These are phyloP conservation scores for Austroboletus festivus DNA, from an alignment of 768 basidiomycete genomes.

Conservation along the genomic window DNA sequence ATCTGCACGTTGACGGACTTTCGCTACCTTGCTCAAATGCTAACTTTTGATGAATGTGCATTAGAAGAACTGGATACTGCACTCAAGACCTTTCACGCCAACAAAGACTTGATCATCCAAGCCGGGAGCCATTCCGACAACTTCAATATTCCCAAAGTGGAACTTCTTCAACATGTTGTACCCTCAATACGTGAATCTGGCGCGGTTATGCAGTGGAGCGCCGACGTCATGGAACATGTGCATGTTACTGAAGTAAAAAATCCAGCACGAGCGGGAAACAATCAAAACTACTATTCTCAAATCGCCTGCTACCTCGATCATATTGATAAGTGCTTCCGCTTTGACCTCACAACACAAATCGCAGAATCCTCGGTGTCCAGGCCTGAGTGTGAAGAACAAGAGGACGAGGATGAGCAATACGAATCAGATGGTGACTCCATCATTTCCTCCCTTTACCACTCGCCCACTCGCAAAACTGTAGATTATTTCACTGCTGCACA, in stretches of 20 bases:
- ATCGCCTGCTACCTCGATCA: not conserved
- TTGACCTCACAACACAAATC: too few relatives aligned
- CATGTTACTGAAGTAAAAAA: not conserved
- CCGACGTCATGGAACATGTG: not conserved
- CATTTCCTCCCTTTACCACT: too few relatives aligned
- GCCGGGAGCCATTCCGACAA: not conserved
- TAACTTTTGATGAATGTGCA: constrained; percentile 29
- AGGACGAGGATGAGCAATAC: too few relatives aligned
- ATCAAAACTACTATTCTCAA: not conserved
- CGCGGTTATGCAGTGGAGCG: not conserved
- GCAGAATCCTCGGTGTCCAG: too few relatives aligned
- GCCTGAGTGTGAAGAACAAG: too few relatives aligned
- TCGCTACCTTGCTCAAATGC: constrained; percentile 36
- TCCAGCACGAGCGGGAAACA: not conserved
- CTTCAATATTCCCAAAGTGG: not conserved
- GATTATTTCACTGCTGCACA: too few relatives aligned
- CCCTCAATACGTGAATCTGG: too few relatives aligned
- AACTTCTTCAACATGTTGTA: too few relatives aligned
- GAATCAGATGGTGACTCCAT: too few relatives aligned
- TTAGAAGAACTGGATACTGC: constrained; percentile 27
- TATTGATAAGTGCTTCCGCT: too few relatives aligned
- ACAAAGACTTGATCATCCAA: constrained; percentile 34
- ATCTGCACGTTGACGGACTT: constrained; percentile 37
- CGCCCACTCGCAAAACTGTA: too few relatives aligned
- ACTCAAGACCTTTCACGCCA: constrained; percentile 33